These are phyloP conservation scores for Infundibulicybe gibba DNA, from an alignment of 768 basidiomycete species.

Conservation along the genomic window DNA sequence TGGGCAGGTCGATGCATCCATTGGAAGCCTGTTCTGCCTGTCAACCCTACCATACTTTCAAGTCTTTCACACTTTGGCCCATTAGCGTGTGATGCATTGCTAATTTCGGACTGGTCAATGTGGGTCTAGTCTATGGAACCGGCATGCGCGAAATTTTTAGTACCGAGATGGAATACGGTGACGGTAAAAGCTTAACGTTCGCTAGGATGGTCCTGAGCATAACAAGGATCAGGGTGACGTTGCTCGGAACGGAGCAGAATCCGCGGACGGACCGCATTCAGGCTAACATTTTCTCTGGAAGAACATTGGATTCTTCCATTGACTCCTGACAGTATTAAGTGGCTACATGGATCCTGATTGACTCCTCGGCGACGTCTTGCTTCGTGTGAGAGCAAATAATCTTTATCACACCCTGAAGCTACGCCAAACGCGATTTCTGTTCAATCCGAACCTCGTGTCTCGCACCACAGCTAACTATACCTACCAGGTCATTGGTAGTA, in stretches of 20 bases:
- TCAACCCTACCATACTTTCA: no score
- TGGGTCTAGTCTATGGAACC: constrained; percentile 8
- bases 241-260: constrained; percentile 21
- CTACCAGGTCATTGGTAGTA: no score
- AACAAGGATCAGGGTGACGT: no score
- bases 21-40: no score
- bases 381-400: constrained; percentile 31
- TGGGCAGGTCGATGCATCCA: no score
- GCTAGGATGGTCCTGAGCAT: constrained; percentile 40
- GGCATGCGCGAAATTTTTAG: constrained; percentile 41
- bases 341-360: constrained; percentile 44
- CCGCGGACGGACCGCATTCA: constrained; percentile 62
- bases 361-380: constrained; percentile 56
- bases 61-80: no score
- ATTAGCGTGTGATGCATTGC: no score
- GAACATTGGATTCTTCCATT: constrained; percentile 23
- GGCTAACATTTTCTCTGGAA: constrained; percentile 33
- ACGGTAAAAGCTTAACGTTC: no score
- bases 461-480: no score
- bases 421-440: background rate
- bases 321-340: constrained; percentile 1
- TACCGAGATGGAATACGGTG: constrained; percentile 46
- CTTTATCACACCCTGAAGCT: background rate
- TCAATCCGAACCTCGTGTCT: no score
- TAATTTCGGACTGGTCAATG: no score